A percentile compares a stretch with the other conserved stretches of the same genome.
These are phyloP conservation scores for Chalaropsis ovoidea DNA, from an alignment of 2,329 filamentous ascomycete genomes.

Conservation along the genomic window DNA sequence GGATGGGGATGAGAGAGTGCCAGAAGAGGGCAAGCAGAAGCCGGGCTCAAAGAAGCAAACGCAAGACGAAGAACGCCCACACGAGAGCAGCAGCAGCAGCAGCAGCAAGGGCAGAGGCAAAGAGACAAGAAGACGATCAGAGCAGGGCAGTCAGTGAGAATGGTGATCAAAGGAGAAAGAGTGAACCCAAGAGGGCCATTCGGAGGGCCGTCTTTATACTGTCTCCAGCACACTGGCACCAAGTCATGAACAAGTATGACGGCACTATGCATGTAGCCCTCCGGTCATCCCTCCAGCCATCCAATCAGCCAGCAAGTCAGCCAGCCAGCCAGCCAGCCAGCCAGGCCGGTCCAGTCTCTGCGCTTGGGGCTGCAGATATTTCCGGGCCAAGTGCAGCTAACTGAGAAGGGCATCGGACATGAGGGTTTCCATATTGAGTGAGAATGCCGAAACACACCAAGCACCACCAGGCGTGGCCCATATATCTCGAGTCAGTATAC, in stretches of 20 bases:
- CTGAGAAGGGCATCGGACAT: constrained; percentile 1
- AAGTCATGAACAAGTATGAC: background rate
- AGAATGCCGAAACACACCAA: constrained; percentile 12
- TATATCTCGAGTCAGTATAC: constrained; percentile 22
- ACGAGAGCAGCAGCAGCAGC: constrained; percentile 19
- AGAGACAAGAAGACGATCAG: constrained; percentile 8
- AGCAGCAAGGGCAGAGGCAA: constrained; percentile 14
- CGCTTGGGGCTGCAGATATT: background rate
- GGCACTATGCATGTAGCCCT: constrained; percentile 7
- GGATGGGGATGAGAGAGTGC: background rate
- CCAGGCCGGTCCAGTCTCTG: background rate
- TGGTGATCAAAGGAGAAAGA: background rate
- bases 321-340: background rate
- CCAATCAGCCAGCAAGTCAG: background rate
- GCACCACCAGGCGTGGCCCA: constrained; percentile 16
- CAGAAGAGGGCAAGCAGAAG: constrained; percentile 7
- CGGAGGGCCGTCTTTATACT: constrained; percentile 7
- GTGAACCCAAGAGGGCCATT: background rate
- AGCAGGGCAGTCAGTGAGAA: constrained; percentile 3
- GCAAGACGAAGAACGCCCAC: constrained; percentile 24
- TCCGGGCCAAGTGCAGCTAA: background rate
- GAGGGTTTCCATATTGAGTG: constrained; percentile 8
- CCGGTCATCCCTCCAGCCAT: background rate
- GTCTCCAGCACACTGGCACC: background rate
- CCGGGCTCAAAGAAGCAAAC: constrained; percentile 17